A percentile compares a stretch with the other conserved stretches of the same genome.
Evolutionary conservation across 176 grass and related monocot species (phyloP).

Genomic region (Oryza meyeriana): DNA sequence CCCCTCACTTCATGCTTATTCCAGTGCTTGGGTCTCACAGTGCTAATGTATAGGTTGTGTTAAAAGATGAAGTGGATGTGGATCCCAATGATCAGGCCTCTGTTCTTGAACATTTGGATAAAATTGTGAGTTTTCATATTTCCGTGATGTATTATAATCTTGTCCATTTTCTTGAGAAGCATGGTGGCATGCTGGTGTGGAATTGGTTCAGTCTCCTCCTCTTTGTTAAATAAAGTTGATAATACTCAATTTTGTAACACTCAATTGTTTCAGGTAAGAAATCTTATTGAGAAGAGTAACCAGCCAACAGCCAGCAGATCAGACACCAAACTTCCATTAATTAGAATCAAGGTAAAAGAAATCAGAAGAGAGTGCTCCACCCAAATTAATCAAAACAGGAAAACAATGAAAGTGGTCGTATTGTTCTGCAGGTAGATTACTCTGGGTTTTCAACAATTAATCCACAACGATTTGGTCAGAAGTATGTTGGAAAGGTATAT

Average conservation of each 20-base stretch:
- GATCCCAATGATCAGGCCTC: conserved; percentile 84
- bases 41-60: conserved; percentile 64
- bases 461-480: conserved; percentile 89
- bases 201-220: no score
- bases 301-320: conserved; percentile 47
- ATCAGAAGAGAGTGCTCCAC: background rate
- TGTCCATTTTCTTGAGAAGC: conserved; percentile 17
- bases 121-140: conserved; percentile 56
- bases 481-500: conserved; percentile 92
- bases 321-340: conserved; percentile 75
- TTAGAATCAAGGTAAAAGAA: conserved; percentile 82
- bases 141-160: conserved; percentile 1
- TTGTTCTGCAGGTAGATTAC: conserved; percentile 80
- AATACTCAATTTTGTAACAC: conserved; percentile 1
- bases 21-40: conserved; percentile 16
- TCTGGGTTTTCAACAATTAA: conserved; percentile 97
- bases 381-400: conserved; percentile 15
- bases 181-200: background rate
- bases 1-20: conserved; percentile 22
- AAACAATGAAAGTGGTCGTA: conserved; percentile 12
- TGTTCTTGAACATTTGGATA: conserved; percentile 94
- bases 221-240: background rate
- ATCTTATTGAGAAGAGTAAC: conserved; percentile 80
- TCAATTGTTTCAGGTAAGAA: conserved; percentile 65
- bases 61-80: conserved; percentile 94